Base-by-base conservation (phyloP, 371 early-diverging fungal species). In the Cokeromyces recurvatus region DNA sequence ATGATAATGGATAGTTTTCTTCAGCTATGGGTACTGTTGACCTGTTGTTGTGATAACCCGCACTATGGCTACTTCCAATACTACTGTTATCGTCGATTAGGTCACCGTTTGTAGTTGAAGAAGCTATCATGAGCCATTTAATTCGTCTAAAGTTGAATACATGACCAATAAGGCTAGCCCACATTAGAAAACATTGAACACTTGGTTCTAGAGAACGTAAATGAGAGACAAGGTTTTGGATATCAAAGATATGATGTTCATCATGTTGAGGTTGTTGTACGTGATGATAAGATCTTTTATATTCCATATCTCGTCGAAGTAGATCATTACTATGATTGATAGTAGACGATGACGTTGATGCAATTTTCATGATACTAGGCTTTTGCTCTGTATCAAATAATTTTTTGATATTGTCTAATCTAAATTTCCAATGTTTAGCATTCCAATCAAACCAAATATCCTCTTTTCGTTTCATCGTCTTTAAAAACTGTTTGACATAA, bases 371-470 rank as follows among this genome's bases (percentile, higher is more conserved):
- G 20, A 69, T 69, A 2, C 44, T 46, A 7, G 65, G 60, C 41
- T 73, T 68, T 14, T 64, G 16, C 8, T 69, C 64, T 8, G 52
- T 46, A 25, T 62, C 57, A n/a, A 64, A 46, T 15, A 45, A 44
- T 25, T 57, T 57, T 20, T 69, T 55, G 8, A 73, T 62, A 21
- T 64, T 67, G 11, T 32, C 15, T 2, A 69, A 16, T 20, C 65
- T 66, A 43, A 60, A 73, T 14, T 64, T 63, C 74, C 74, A 73
- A 44, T 63, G 46, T 22, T 73, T 73, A 17, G 62, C 57, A n/a
- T 66, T 62, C 74, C 74, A 73, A 38, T 73, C 56, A 44, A 68
- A 73, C 35, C 62, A 73, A 12, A 73, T 73, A 3, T 67, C 42
- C 34, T 60, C 62, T 32, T 73, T 69, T 22, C 64, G 64, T 44